These are phyloP conservation scores for Russula earlei DNA, from an alignment of 768 basidiomycete species.

Conservation along the genomic window DNA sequence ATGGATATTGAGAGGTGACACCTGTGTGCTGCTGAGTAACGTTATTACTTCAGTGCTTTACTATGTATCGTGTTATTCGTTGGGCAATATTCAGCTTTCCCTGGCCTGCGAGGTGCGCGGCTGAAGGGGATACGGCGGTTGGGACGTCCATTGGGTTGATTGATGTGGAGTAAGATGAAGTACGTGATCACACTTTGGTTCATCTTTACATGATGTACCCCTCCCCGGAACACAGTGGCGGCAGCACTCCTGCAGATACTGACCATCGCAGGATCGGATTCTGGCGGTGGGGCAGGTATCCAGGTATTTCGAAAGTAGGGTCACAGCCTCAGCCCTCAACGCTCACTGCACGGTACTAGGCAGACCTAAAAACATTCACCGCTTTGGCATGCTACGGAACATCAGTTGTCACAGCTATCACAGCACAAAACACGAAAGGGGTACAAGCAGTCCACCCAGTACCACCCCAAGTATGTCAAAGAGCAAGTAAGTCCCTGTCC, in stretches of 20 bases:
- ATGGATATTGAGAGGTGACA: slow-evolving; percentile 54
- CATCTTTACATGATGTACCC: background rate
- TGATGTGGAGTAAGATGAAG: background rate
- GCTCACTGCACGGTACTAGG: slow-evolving; percentile 34
- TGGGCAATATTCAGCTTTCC: slow-evolving; percentile 2
- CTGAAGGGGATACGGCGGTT: background rate
- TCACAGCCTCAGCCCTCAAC: background rate
- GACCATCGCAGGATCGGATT: slow-evolving; percentile 76
- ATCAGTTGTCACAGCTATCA: slow-evolving; percentile 76
- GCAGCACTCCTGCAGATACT: slow-evolving; percentile 33
- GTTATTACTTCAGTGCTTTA: slow-evolving; percentile 19
- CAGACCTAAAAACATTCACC: slow-evolving; percentile 80
- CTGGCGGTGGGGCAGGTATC: slow-evolving; percentile 82
- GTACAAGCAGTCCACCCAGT: slow-evolving; percentile 66
- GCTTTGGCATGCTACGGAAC: slow-evolving; percentile 72
- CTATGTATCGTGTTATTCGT: slow-evolving; percentile 14
- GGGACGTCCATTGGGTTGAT: background rate
- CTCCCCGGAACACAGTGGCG: background rate
- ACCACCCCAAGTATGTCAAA: slow-evolving; percentile 59
- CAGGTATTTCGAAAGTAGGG: slow-evolving; percentile 43
- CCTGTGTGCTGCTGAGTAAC: slow-evolving; percentile 20
- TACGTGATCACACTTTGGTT: background rate
- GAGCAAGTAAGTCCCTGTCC: slow-evolving; percentile 49
- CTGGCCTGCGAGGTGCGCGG: background rate
- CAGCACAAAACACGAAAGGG: slow-evolving; percentile 82